Evolutionary conservation across 805 yeast species (phyloP), one percentile per base, ranked within the genome.

Genomic region (Candida caryicola): DNA sequence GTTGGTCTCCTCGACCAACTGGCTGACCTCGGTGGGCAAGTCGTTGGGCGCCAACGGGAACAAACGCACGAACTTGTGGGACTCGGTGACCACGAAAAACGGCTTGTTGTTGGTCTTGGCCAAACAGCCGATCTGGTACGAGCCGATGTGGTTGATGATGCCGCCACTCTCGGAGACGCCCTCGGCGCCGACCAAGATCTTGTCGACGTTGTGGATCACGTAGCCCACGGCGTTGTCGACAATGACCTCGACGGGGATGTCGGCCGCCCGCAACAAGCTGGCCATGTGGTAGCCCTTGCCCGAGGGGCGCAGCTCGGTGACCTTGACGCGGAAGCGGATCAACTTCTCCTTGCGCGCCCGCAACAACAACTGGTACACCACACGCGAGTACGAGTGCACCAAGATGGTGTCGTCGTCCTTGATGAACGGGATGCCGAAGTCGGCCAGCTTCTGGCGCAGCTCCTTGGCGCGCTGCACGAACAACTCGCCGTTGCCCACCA

Each of bases 101-200:
- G 98, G 99, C 59, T 88, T 91, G 57, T 88, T 85, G 44, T 95
- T 85, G 42, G 84, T 81, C 51, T 85, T 83, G 2, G 98, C 96
- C 41, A 93, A 66, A 32, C 93, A 91, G 28, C 97, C 97, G 34
- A 91, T 83, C 55, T 93, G 96, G 62, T 87, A 93, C 1, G 95
- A 82, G 4, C 99, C 99, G 45, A 93, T 82, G 50, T 85, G 90
- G 62, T 93, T 93, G 50, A 93, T 91, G 33, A 95, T 88, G 23
- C 99, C 99, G 40, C 99, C 99, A 59, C 95, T 84, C 67, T 93
- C 99, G 3, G 96, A 95, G 3, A 93, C 99, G 50, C 99, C 99
- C 64, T 93, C 99, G 1, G 99, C 99, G 39, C 99, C 99, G 48
- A 93, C 93, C 47, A 93, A 76, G 4, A 93, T 85, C 62, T 93